Percentiles rank a stretch among this genome's conserved stretches.
Conservation (phyloP, 2,329 filamentous ascomycete species). For the Aschersonia sp. region DNA sequence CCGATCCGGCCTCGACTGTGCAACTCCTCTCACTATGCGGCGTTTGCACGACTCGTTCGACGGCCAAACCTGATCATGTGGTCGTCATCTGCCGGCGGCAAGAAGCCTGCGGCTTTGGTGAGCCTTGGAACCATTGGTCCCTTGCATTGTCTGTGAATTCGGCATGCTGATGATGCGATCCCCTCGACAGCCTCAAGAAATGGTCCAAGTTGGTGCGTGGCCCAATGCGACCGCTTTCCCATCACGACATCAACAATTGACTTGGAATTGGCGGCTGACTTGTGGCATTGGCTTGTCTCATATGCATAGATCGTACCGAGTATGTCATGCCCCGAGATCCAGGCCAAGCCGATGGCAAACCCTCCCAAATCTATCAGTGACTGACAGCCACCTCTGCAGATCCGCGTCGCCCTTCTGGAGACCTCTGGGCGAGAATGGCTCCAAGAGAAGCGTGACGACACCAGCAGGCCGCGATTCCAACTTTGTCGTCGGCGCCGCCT, state of each 20-base stretch:
- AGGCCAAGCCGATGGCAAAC: not conserved
- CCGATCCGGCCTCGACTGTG: conserved; percentile 10
- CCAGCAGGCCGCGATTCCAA: conserved; percentile 40
- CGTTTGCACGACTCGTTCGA: conserved; percentile 9
- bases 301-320: conserved; percentile 43
- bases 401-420: conserved; percentile 82
- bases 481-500: conserved; percentile 83
- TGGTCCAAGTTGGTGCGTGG: conserved; percentile 93
- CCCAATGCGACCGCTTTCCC: not conserved
- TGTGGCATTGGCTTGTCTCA: not conserved
- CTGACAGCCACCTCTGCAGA: conserved; percentile 29
- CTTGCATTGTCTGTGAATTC: not conserved
- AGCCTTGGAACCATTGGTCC: conserved; percentile 11
- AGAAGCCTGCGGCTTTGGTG: conserved; percentile 63
- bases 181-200: conserved; percentile 54
- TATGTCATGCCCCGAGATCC: conserved; percentile 24
- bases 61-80: conserved; percentile 36
- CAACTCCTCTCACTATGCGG: conserved; percentile 16
- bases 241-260: not conserved
- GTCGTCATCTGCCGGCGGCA: conserved; percentile 49
- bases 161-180: not conserved
- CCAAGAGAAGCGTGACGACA: conserved; percentile 31
- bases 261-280: conserved; percentile 2
- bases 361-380: conserved; percentile 10
- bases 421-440: conserved; percentile 37